Conservation (phyloP, 495 filamentous ascomycete genomes). For the Penicillium goetzii region DNA sequence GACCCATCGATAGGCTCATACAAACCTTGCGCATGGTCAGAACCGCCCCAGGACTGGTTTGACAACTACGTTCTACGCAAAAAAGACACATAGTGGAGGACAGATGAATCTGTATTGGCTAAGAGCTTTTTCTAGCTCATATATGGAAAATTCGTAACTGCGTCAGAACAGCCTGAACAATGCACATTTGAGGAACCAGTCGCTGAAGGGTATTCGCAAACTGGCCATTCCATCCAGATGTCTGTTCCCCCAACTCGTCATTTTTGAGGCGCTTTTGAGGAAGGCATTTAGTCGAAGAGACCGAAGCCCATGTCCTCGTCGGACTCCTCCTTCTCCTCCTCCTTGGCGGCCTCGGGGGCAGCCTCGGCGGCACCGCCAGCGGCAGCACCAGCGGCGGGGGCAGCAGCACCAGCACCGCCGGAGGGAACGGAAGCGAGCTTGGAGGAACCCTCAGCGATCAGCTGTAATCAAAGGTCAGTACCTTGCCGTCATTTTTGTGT, state of each 20-base stretch:
- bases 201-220: slow-evolving; percentile 38
- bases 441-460: slow-evolving; percentile 85
- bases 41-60: not conserved
- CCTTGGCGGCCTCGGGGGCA: slow-evolving; percentile 71
- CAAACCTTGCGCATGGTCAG: not conserved
- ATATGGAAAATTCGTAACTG: slow-evolving; percentile 48
- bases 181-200: slow-evolving; percentile 40
- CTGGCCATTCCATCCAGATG: slow-evolving; percentile 42
- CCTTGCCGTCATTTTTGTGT: not conserved
- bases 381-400: slow-evolving; percentile 60
- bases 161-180: slow-evolving; percentile 46
- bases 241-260: slow-evolving; percentile 40
- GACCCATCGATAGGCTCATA: not conserved
- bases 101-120: slow-evolving; percentile 51
- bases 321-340: slow-evolving; percentile 86
- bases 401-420: slow-evolving; percentile 78
- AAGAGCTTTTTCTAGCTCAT: slow-evolving; percentile 46
- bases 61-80: slow-evolving; percentile 20
- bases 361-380: slow-evolving; percentile 70
- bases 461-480: slow-evolving; percentile 51
- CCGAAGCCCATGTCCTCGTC: slow-evolving; percentile 99
- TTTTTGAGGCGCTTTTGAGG: slow-evolving; percentile 31
- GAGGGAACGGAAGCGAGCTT: slow-evolving; percentile 99
- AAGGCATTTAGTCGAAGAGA: slow-evolving; percentile 84
- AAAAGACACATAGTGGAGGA: slow-evolving; percentile 31